phyloP scores from a whole-genome alignment of 768 basidiomycete species.

The Boletus huronensis region DNA sequence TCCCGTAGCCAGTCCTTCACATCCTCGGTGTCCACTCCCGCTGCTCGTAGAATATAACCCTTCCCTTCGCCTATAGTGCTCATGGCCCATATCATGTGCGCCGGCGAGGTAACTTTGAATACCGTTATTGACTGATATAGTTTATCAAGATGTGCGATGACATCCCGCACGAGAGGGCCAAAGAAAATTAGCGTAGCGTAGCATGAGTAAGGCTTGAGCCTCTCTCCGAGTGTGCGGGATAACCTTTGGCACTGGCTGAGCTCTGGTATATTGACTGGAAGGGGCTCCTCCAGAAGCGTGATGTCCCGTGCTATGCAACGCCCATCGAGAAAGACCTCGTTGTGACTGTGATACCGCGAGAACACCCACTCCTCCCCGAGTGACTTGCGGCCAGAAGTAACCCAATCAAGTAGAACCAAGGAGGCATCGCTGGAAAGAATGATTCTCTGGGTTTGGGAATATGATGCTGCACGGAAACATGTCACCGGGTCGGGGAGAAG shows the following conservation, averaged over 20 bases:
- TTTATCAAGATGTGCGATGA: slow-evolving; percentile 46
- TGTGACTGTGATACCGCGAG: slow-evolving; percentile 76
- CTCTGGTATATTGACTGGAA: slow-evolving; percentile 4
- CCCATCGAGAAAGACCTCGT: slow-evolving; percentile 72
- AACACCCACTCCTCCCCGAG: slow-evolving; percentile 90
- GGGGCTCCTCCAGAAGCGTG: slow-evolving; percentile 62
- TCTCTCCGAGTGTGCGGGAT: slow-evolving; percentile 50
- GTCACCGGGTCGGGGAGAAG: slow-evolving; percentile 92
- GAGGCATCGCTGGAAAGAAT: slow-evolving; percentile 57
- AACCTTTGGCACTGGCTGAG: slow-evolving; percentile 24
- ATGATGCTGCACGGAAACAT: slow-evolving; percentile 81
- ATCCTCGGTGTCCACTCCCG: slow-evolving; percentile 71
- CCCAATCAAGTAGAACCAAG: slow-evolving; percentile 81
- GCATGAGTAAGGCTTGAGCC: slow-evolving; percentile 79
- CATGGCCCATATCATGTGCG: slow-evolving; percentile 78
- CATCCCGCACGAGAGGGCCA: slow-evolving; percentile 55
- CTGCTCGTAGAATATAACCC: slow-evolving; percentile 66
- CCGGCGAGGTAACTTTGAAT: slow-evolving; percentile 51
- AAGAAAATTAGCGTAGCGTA: slow-evolving; percentile 84
- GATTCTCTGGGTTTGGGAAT: slow-evolving; percentile 83
- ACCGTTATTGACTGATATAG: slow-evolving; percentile 57
- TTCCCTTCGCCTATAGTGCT: slow-evolving; percentile 49
- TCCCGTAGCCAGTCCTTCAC: slow-evolving; percentile 68
- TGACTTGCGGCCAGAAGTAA: slow-evolving; percentile 82
- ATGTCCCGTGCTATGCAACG: slow-evolving; percentile 72